Evolutionary conservation across 78 protist genomes (phyloP).

Genomic region (Dictyostelium firmibasis): DNA sequence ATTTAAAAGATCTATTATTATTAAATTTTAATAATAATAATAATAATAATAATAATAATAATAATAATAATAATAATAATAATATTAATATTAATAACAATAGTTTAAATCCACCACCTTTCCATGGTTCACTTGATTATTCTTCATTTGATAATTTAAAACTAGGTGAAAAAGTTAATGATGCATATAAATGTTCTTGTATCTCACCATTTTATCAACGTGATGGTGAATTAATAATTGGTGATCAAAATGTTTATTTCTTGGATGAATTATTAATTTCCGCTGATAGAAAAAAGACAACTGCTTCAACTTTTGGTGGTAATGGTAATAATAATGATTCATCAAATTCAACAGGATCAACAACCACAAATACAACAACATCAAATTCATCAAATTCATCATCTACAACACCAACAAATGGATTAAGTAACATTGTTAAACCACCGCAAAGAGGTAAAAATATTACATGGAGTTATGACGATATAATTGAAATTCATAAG

Average conservation of each 20-base stretch:
- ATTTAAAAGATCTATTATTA: neutral
- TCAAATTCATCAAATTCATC: neutral
- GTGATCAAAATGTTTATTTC: constrained; percentile 69
- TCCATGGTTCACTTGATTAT: constrained; percentile 17
- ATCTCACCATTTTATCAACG: constrained; percentile 63
- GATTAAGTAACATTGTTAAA: neutral
- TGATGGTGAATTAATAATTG: constrained; percentile 74
- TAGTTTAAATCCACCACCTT: neutral
- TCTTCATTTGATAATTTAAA: constrained; percentile 48
- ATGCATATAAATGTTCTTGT: constrained; percentile 16
- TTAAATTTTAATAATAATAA: neutral
- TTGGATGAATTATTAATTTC: constrained; percentile 33
- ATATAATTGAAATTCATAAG: constrained; percentile 80
- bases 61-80: neutral
- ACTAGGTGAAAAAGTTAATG: constrained; percentile 54
- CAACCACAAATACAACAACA: neutral
- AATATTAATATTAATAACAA: neutral
- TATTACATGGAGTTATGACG: constrained; percentile 62
- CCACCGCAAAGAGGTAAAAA: constrained; percentile 56
- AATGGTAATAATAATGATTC: neutral
- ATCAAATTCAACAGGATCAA: neutral
- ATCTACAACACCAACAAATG: neutral
- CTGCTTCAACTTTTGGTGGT: neutral
- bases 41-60: neutral
- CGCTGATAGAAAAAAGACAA: neutral